Percentiles rank a stretch among this genome's conserved stretches.
phyloP scores from a whole-genome alignment of 2,329 filamentous ascomycete species.

The Zymoseptoria brevis region DNA sequence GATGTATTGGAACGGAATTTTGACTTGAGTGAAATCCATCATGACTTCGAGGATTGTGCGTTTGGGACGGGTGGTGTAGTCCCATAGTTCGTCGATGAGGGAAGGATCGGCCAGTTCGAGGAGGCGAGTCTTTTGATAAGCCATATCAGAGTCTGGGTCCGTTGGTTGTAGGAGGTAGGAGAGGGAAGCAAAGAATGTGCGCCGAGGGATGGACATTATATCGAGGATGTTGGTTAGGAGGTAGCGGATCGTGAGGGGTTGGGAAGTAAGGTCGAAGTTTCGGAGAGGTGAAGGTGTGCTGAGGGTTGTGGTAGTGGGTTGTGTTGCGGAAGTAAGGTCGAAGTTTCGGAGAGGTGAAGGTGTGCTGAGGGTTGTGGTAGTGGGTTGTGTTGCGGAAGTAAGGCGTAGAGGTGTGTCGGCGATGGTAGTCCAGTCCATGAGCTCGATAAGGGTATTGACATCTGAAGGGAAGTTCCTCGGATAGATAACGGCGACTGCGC shows the following conservation, averaged over 20 bases:
- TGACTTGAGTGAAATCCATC: constrained; percentile 78
- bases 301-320: constrained; percentile 14
- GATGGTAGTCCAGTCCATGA: constrained; percentile 69
- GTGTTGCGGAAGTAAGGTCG: constrained; percentile 26
- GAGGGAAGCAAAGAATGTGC: constrained; percentile 74
- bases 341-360: constrained; percentile 34
- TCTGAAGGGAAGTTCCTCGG: constrained; percentile 81
- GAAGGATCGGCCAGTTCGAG: constrained; percentile 73
- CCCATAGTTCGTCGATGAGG: constrained; percentile 84
- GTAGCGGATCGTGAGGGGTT: constrained; percentile 58
- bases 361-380: constrained; percentile 23
- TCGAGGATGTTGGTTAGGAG: constrained; percentile 79
- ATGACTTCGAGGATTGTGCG: constrained; percentile 88
- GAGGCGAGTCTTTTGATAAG: constrained; percentile 65
- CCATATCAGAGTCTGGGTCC: constrained; percentile 46
- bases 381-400: constrained; percentile 25
- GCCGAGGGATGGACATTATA: constrained; percentile 78
- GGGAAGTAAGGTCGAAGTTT: constrained; percentile 33
- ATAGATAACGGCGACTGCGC: constrained; percentile 72
- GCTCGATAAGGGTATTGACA: constrained; percentile 65
- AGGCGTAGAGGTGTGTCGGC: constrained; percentile 64
- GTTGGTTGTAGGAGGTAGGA: constrained; percentile 59
- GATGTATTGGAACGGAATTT: constrained; percentile 66
- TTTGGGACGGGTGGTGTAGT: constrained; percentile 86
- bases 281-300: constrained; percentile 33